phyloP scores from a whole-genome alignment of 2,329 filamentous ascomycete species.

The Cladosporium sphaerospermum region DNA sequence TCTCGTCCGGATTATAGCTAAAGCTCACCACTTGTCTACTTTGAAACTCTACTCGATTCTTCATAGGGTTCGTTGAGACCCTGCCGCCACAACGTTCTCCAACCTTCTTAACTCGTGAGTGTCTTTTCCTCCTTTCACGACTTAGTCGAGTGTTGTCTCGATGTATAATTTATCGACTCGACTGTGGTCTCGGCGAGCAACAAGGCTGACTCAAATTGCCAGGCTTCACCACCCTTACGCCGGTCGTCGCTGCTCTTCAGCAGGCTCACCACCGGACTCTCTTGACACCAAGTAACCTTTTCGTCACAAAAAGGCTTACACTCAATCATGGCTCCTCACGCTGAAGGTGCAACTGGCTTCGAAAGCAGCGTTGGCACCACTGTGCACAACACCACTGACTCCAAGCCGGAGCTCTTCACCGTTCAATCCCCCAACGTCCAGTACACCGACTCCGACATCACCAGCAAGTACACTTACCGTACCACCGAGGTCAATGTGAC shows the following conservation, averaged over 20 bases:
- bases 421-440: constrained; percentile 88
- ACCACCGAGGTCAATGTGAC: constrained; percentile 75
- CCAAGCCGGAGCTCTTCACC: constrained; percentile 60
- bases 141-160: too few relatives aligned
- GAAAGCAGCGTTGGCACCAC: constrained; percentile 21
- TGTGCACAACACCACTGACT: constrained; percentile 26
- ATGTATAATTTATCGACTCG: too few relatives aligned
- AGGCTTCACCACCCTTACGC: constrained; percentile 95
- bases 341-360: constrained; percentile 55
- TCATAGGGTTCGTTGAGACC: constrained; percentile 20
- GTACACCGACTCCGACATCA: constrained; percentile 84
- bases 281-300: constrained; percentile 39
- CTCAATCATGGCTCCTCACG: constrained; percentile 83
- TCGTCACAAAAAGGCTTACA: neutral
- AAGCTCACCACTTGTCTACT: neutral
- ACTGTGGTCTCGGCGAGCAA: neutral
- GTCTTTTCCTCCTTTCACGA: neutral
- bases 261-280: constrained; percentile 64
- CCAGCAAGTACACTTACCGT: constrained; percentile 91
- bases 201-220: constrained; percentile 11
- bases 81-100: constrained; percentile 89
- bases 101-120: constrained; percentile 95
- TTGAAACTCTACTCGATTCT: neutral
- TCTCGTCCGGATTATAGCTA: neutral
- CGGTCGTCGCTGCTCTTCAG: constrained; percentile 78